Conservation (phyloP, 441 rosid genomes). For the Biscutella laevigata region DNA sequence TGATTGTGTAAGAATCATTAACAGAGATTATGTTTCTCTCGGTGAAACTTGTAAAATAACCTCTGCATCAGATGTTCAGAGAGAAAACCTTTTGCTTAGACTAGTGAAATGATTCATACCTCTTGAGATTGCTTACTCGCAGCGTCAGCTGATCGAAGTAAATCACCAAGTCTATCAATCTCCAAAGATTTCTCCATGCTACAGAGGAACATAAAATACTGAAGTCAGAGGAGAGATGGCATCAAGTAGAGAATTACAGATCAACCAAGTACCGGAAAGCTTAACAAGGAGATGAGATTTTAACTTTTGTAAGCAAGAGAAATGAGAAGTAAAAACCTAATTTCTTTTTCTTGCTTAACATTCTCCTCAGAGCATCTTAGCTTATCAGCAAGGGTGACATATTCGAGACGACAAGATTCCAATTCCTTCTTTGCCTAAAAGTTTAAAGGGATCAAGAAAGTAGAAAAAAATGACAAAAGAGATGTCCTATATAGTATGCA, state of each 20-base stretch:
- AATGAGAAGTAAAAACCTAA: slow-evolving; percentile 42
- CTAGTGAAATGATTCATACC: slow-evolving; percentile 35
- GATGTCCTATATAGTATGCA: background rate
- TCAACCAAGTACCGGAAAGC: background rate
- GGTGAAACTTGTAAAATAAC: background rate
- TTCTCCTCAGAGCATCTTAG: slow-evolving; percentile 37
- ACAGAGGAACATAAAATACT: slow-evolving; percentile 19
- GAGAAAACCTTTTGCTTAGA: background rate
- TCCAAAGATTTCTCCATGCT: slow-evolving; percentile 47
- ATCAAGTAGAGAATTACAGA: background rate
- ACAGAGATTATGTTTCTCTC: no score
- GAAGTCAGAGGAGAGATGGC: background rate
- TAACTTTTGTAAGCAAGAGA: background rate
- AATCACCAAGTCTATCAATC: slow-evolving; percentile 45
- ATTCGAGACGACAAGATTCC: slow-evolving; percentile 47
- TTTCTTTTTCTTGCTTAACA: slow-evolving; percentile 34
- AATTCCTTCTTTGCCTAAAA: slow-evolving; percentile 51
- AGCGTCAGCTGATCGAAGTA: slow-evolving; percentile 30
- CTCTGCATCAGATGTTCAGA: slow-evolving; percentile 12
- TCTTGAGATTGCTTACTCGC: slow-evolving; percentile 34
- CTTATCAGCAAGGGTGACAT: slow-evolving; percentile 40
- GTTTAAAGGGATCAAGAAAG: slow-evolving; percentile 11
- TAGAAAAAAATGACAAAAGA: slow-evolving; percentile 1
- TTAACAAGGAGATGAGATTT: background rate
- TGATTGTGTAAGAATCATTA: no score